Conservation (phyloP, 2,329 filamentous ascomycete genomes). For the Botrytis aclada region DNA sequence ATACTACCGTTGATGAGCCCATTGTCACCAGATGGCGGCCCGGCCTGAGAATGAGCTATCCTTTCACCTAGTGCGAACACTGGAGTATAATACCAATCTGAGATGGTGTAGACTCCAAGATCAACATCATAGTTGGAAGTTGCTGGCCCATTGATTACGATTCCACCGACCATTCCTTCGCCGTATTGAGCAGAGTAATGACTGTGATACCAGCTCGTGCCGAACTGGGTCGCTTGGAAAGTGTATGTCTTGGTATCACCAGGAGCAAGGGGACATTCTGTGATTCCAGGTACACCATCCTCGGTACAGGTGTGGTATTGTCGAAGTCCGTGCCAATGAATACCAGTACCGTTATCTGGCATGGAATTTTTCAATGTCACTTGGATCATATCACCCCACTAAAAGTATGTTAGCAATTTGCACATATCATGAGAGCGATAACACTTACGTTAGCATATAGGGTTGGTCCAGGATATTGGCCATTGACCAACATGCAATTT, state of each 20-base stretch:
- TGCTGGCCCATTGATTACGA: constrained; percentile 35
- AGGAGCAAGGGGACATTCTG: constrained; percentile 43
- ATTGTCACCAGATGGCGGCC: constrained; percentile 40
- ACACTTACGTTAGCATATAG: constrained; percentile 28
- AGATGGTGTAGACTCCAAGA: constrained; percentile 21
- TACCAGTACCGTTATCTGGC: constrained; percentile 38
- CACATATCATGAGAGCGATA: too few relatives aligned
- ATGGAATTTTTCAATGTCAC: constrained; percentile 33
- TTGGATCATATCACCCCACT: constrained; percentile 34
- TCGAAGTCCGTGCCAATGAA: constrained; percentile 49
- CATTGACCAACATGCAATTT: constrained; percentile 43
- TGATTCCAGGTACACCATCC: constrained; percentile 43
- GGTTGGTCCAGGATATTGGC: constrained; percentile 35
- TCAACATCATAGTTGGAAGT: constrained; percentile 24
- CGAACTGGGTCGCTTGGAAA: constrained; percentile 23
- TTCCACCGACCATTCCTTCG: constrained; percentile 51
- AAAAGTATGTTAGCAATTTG: background rate
- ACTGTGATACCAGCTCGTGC: constrained; percentile 48
- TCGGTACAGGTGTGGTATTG: constrained; percentile 41
- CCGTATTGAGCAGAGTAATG: constrained; percentile 49
- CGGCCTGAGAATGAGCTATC: background rate
- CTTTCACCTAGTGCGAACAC: constrained; percentile 40
- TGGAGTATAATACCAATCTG: constrained; percentile 33
- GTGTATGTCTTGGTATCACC: constrained; percentile 42
- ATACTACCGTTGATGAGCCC: constrained; percentile 46